Evolutionary conservation across 2,329 filamentous ascomycete species (phyloP).

Genomic region (Verticillium longisporum): DNA sequence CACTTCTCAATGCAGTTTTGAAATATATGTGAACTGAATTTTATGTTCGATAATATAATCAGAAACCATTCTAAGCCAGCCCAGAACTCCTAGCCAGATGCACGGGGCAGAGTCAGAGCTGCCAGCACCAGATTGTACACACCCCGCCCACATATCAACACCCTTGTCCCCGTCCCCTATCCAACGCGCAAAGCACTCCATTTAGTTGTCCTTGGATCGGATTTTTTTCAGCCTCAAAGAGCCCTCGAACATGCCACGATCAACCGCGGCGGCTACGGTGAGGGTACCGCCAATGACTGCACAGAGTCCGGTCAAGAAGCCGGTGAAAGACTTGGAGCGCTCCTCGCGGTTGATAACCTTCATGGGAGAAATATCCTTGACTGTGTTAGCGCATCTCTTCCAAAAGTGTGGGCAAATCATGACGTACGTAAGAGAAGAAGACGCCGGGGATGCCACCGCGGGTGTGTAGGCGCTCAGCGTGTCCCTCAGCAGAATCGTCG

Average conservation of each 20-base stretch:
- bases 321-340: conserved; percentile 79
- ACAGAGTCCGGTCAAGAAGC: conserved; percentile 90
- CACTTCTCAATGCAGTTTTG: too few species aligned
- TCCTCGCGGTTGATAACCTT: conserved; percentile 98
- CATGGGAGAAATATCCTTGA: conserved; percentile 94
- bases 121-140: conserved; percentile 4
- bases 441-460: conserved; percentile 91
- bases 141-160: not conserved
- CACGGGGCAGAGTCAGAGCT: conserved; percentile 6
- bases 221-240: conserved; percentile 80
- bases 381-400: conserved; percentile 4
- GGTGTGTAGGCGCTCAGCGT: conserved; percentile 86
- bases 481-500: conserved; percentile 77
- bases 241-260: conserved; percentile 88
- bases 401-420: not conserved
- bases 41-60: not conserved
- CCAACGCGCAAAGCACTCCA: not conserved
- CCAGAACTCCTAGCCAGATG: conserved; percentile 13
- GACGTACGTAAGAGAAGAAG: conserved; percentile 92
- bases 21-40: too few species aligned
- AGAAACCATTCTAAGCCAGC: not conserved
- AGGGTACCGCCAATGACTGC: conserved; percentile 91
- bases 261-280: conserved; percentile 89
- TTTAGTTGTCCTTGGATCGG: conserved; percentile 55
- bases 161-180: not conserved